Evolutionary conservation across 306 rosid genomes (phyloP), one percentile per base, ranked within the genome.

Genomic region (Vicia villosa): DNA sequence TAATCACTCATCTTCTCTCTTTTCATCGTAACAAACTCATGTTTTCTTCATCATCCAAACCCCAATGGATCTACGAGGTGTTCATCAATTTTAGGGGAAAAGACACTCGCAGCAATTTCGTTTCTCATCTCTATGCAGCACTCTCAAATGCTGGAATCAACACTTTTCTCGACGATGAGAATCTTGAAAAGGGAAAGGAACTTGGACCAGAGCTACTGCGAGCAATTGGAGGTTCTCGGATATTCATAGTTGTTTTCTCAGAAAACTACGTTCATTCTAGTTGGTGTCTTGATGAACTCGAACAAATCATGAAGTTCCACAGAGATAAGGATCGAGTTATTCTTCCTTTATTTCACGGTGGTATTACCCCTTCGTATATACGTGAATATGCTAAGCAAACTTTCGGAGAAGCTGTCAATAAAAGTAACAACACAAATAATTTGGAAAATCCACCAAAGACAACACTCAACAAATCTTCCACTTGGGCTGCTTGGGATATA

Each of bases 81-180:
- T 65, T 74, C 60, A 13, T 74, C 8, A 74, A 12, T 6, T 74
- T 64, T 66, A 38, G 78, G 19, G 78, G 72, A 0, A 5, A 4
- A 17, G 78, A 64, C 13, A 42, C 49, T 43, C 59, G 78, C 0
- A 1, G 0, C 0, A 16, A 1, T 0, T 28, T 65, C 0, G 30
- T 20, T 24, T 41, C 58, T 12, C 47, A 63, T 37, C 55, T 74
- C 1, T 3, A 65, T 2, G 11, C 13, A 0, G 38, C 49, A 6
- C 59, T 65, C n/a, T 0, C 28, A 28, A 40, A 42, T 0, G 57
- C 49, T 0, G 66, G 40, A 17, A 19, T 74, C 37, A n/a, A 17
- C 34, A 21, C 43, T 46, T 46, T n/a, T 16, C 4, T 15, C 2
- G 52, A 56, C 2, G 38, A 26, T 6, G 5, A 62, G 0, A 20